Percentiles rank a stretch among this genome's conserved stretches.
Evolutionary conservation across 192 early-diverging fungal species (phyloP).

Genomic region (Coemansia sp.): DNA sequence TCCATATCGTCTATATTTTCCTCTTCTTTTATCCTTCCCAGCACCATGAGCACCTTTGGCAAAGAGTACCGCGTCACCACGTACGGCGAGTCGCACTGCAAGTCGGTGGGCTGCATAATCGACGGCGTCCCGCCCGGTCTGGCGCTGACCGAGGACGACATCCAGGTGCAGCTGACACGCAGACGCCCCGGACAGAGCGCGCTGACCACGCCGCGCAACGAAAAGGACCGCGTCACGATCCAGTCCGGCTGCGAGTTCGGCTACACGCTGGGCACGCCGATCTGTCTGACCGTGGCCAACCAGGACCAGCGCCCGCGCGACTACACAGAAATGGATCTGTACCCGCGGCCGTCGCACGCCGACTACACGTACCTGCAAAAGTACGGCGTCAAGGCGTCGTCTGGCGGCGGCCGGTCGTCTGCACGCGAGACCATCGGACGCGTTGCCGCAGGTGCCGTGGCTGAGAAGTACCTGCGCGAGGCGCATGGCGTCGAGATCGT

Average conservation of each 20-base stretch:
- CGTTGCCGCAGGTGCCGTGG: slow-evolving; percentile 94
- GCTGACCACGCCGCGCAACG: slow-evolving; percentile 96
- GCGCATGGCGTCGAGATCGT: slow-evolving; percentile 88
- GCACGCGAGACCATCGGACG: slow-evolving; percentile 97
- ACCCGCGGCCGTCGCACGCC: slow-evolving; percentile 96
- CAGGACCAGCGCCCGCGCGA: slow-evolving; percentile 95
- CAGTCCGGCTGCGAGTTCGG: slow-evolving; percentile 93
- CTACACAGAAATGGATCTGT: slow-evolving; percentile 94
- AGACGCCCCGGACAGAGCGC: slow-evolving; percentile 94
- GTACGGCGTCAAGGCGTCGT: slow-evolving; percentile 93
- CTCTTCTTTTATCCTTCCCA: background rate
- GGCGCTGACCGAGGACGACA: slow-evolving; percentile 82
- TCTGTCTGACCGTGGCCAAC: slow-evolving; percentile 89
- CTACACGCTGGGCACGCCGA: slow-evolving; percentile 91
- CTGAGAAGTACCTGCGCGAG: slow-evolving; percentile 92
- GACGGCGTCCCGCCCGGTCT: slow-evolving; percentile 97
- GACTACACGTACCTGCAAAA: slow-evolving; percentile 97
- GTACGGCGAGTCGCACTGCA: slow-evolving; percentile 98
- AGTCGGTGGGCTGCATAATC: slow-evolving; percentile 94
- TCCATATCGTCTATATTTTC: background rate
- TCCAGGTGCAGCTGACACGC: slow-evolving; percentile 90
- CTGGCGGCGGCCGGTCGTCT: slow-evolving; percentile 90
- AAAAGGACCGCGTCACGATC: slow-evolving; percentile 92
- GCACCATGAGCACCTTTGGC: slow-evolving; percentile 81
- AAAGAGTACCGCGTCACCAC: slow-evolving; percentile 86